Evolutionary conservation across 2,329 filamentous ascomycete genomes (phyloP).

Genomic region (Lomentospora prolificans): DNA sequence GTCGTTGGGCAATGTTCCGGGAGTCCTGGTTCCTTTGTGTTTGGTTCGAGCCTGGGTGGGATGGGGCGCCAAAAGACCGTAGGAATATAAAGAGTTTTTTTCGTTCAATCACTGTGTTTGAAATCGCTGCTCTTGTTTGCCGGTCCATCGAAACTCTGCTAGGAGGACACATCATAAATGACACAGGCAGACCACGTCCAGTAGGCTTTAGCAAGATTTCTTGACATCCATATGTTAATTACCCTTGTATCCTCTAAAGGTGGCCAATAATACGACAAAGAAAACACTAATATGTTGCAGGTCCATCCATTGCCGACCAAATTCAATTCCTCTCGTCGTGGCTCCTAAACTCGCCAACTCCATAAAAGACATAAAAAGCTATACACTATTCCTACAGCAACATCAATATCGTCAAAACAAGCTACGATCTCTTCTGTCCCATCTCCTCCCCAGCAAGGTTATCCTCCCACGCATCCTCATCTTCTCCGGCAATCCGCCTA

Average conservation of each 20-base stretch:
- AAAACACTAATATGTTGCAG: too few relatives aligned
- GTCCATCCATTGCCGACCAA: too few relatives aligned
- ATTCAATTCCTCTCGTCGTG: too few relatives aligned
- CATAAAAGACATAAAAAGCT: slow-evolving; percentile 1
- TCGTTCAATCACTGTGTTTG: not conserved
- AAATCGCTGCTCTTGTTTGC: not conserved
- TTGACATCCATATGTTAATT: too few relatives aligned
- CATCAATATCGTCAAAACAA: not conserved
- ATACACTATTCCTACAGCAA: not conserved
- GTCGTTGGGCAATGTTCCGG: not conserved
- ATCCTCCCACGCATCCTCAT: slow-evolving; percentile 46
- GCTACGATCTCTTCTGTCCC: slow-evolving; percentile 57
- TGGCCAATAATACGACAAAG: too few relatives aligned
- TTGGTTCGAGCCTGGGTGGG: not conserved
- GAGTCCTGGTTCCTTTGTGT: not conserved
- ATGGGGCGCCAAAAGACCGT: not conserved
- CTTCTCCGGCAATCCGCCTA: slow-evolving; percentile 41
- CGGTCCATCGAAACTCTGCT: too few relatives aligned
- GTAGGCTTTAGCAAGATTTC: too few relatives aligned
- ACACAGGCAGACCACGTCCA: too few relatives aligned
- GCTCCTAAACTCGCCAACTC: too few relatives aligned
- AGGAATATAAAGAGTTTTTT: not conserved
- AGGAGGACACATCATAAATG: too few relatives aligned
- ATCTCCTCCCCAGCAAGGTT: slow-evolving; percentile 57
- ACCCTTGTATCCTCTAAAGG: too few relatives aligned